Evolutionary conservation across 495 filamentous ascomycete species (phyloP).

Genomic region (Melanomma pulvis-pyrius): DNA sequence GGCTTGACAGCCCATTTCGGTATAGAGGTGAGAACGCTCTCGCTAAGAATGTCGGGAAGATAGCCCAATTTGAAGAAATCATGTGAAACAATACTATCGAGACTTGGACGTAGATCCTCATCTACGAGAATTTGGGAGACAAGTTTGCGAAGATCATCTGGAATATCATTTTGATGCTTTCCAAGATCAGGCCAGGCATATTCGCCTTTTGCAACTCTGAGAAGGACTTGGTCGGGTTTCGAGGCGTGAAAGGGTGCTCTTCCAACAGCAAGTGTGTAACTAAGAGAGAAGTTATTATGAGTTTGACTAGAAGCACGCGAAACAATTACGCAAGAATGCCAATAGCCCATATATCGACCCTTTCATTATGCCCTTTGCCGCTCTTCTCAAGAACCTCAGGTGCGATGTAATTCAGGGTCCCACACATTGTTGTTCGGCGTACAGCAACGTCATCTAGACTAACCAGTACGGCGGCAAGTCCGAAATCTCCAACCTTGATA

Average conservation of each 20-base stretch:
- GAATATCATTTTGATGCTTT: constrained; percentile 45
- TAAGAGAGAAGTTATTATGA: constrained; percentile 11
- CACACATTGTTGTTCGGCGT: constrained; percentile 81
- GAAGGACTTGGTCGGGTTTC: constrained; percentile 48
- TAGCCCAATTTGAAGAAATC: constrained; percentile 49
- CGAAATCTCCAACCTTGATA: constrained; percentile 96
- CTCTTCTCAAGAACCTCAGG: constrained; percentile 89
- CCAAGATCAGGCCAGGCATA: constrained; percentile 48
- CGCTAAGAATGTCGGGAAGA: constrained; percentile 44
- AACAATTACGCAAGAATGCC: constrained; percentile 95
- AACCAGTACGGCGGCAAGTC: constrained; percentile 85
- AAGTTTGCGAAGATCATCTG: constrained; percentile 46
- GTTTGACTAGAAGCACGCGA: constrained; percentile 32
- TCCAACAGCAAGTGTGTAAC: constrained; percentile 49
- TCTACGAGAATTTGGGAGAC: constrained; percentile 46
- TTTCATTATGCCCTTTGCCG: constrained; percentile 85
- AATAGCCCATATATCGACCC: constrained; percentile 95
- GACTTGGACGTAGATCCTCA: constrained; percentile 46
- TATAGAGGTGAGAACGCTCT: constrained; percentile 37
- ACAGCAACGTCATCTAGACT: constrained; percentile 79
- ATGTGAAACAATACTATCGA: constrained; percentile 49
- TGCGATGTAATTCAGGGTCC: constrained; percentile 97
- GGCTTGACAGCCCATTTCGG: background rate
- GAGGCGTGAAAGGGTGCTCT: constrained; percentile 50
- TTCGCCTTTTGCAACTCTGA: constrained; percentile 48